Evolutionary conservation across 306 rosid genomes (phyloP), one percentile per base, ranked within the genome.

Genomic region (Mucuna pruriens): DNA sequence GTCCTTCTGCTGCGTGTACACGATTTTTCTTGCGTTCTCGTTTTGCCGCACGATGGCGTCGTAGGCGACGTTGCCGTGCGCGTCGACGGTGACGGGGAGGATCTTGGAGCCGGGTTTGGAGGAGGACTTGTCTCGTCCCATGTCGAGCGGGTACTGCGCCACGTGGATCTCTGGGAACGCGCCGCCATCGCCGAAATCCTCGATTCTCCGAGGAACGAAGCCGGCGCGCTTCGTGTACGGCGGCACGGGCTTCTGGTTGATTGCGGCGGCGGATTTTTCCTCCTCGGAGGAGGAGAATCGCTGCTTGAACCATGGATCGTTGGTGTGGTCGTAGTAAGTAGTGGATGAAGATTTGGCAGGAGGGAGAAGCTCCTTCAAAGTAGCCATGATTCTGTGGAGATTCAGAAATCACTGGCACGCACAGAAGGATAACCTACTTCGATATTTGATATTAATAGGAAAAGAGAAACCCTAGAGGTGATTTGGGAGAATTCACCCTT

Each of bases 251-350:
- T 90, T 92, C 0, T 74, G 88, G 68, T 86, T 87, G 22, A 84
- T 23, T 7, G 82, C 87, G 12, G 87, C 58, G 10, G 81, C 87
- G 15, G 90, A 23, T 74, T 82, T 88, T 36, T 92, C 94, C 20
- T 87, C 90, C 75, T 89, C 94, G 0, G 94, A 75, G 11, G 92
- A 36, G 61, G 89, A 84, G 81, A 91, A 95, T 15, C 97, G 75
- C 82, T 92, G 91, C 87, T 88, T 91, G 87, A 95, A 95, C 97
- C 97, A 95, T n/a, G 95, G 94, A 79, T 95, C 98, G 71, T 85
- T 92, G 36, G 87, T 87, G 78, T 92, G 95, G 78, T 92, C 97
- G 64, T 94, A 94, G 31, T 82, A 89, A 5, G 94, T 57, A 11
- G 89, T 20, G 5, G 97, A 70, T 4, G 97, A 75, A 6, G 97